Evolutionary conservation across 192 early-diverging fungal genomes (phyloP).

Genomic region (Coemansia sp.): DNA sequence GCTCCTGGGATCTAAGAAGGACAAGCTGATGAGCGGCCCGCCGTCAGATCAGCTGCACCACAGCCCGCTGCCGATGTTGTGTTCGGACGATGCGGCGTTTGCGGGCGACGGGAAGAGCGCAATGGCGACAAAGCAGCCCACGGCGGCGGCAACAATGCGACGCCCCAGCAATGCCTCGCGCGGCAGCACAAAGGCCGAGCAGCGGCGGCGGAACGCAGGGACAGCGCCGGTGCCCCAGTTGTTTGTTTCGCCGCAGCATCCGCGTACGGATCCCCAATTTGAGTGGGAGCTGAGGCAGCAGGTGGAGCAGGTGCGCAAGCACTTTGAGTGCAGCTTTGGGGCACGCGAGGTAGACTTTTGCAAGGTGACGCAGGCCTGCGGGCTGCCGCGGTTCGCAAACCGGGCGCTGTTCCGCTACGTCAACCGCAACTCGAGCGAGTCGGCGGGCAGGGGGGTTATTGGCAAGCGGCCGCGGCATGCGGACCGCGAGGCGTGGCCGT

Average conservation of each 20-base stretch:
- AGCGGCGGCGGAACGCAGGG: slow-evolving; percentile 10
- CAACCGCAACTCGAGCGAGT: slow-evolving; percentile 8
- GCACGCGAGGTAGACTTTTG: slow-evolving; percentile 48
- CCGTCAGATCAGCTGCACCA: slow-evolving; percentile 3
- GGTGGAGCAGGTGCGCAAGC: slow-evolving; percentile 22
- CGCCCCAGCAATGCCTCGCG: slow-evolving; percentile 10
- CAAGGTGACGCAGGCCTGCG: slow-evolving; percentile 51
- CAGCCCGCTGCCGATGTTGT: slow-evolving; percentile 7
- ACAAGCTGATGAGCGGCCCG: neutral
- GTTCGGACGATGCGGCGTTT: slow-evolving; percentile 3
- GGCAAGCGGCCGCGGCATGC: slow-evolving; percentile 38
- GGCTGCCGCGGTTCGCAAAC: slow-evolving; percentile 63
- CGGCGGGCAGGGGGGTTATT: slow-evolving; percentile 13
- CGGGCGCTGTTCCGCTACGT: slow-evolving; percentile 55
- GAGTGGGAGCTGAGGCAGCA: slow-evolving; percentile 17
- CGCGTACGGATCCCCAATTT: slow-evolving; percentile 16
- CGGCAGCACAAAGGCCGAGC: slow-evolving; percentile 8
- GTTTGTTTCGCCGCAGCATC: slow-evolving; percentile 26
- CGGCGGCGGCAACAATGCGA: slow-evolving; percentile 2
- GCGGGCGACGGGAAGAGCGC: neutral
- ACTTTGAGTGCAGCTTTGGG: slow-evolving; percentile 46
- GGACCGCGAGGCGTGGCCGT: slow-evolving; percentile 30
- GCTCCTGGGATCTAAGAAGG: slow-evolving; percentile 5
- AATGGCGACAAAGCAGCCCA: neutral
- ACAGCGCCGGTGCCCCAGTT: slow-evolving; percentile 24